Conservation (phyloP, 179 eudicot species). For the Drosera spatulata region DNA sequence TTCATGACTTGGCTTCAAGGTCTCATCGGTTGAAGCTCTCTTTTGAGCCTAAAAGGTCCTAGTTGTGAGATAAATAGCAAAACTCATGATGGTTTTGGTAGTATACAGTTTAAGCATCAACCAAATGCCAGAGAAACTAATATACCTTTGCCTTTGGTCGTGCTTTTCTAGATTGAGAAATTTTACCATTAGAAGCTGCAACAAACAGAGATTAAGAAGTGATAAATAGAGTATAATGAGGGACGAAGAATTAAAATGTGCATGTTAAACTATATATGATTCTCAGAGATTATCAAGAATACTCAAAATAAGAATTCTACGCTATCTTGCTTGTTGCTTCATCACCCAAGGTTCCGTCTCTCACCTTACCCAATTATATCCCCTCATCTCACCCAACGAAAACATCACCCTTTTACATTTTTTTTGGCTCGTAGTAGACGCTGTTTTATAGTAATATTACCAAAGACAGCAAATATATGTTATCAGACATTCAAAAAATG, state of each 20-base stretch:
- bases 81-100: slow-evolving; percentile 3
- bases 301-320: too few species aligned
- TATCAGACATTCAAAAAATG: too few species aligned
- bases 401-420: too few species aligned
- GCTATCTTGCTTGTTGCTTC: too few species aligned
- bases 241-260: too few species aligned
- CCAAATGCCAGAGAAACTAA: slow-evolving; percentile 1
- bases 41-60: slow-evolving; percentile 38
- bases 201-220: slow-evolving; percentile 5
- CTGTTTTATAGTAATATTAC: too few species aligned
- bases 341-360: too few species aligned
- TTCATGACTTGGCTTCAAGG: slow-evolving; percentile 16
- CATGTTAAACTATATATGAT: background rate
- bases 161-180: slow-evolving; percentile 52
- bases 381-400: too few species aligned
- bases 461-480: too few species aligned
- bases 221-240: too few species aligned
- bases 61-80: slow-evolving; percentile 18
- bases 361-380: too few species aligned
- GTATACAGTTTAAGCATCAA: slow-evolving; percentile 2
- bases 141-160: slow-evolving; percentile 48
- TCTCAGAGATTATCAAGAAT: background rate
- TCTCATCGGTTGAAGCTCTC: slow-evolving; percentile 33
- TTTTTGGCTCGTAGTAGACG: too few species aligned
- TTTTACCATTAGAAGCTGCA: slow-evolving; percentile 68